phyloP scores from a whole-genome alignment of 148 eudicot genomes.

The Rhododendron williamsianum region DNA sequence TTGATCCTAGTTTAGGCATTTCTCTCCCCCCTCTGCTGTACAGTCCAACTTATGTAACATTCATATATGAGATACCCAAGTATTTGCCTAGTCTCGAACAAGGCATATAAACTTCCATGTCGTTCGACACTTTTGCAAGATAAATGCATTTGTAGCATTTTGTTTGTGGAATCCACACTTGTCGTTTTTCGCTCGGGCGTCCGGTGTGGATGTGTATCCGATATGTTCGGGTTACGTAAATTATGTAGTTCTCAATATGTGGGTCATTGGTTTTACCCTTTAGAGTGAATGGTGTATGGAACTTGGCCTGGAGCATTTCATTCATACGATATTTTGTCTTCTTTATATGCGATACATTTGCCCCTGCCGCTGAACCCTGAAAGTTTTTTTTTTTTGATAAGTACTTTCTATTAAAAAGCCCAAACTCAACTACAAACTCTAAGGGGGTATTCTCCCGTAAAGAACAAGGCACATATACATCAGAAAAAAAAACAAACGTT shows the following conservation, averaged over 20 bases:
- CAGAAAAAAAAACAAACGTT: no score
- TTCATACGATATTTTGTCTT: no score
- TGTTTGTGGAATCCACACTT: background rate
- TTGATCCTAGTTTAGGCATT: constrained; percentile 16
- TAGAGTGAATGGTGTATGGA: no score
- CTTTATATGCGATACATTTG: no score
- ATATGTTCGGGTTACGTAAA: background rate
- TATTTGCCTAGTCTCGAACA: background rate
- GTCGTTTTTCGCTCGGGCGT: background rate
- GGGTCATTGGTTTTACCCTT: background rate
- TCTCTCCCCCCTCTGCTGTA: background rate
- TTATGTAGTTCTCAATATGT: background rate
- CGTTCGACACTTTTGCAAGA: background rate
- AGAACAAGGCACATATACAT: no score
- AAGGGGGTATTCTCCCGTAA: no score
- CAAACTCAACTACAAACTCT: no score
- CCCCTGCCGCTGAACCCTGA: no score
- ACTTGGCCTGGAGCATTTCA: no score
- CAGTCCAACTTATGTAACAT: background rate
- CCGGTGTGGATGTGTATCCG: background rate
- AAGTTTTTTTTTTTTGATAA: no score
- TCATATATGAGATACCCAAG: background rate
- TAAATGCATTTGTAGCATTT: background rate
- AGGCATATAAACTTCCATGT: background rate
- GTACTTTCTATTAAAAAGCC: no score